These are phyloP conservation scores for Wickerhamomyces sp. DNA, from an alignment of 1,139 yeast species.

Conservation along the genomic window DNA sequence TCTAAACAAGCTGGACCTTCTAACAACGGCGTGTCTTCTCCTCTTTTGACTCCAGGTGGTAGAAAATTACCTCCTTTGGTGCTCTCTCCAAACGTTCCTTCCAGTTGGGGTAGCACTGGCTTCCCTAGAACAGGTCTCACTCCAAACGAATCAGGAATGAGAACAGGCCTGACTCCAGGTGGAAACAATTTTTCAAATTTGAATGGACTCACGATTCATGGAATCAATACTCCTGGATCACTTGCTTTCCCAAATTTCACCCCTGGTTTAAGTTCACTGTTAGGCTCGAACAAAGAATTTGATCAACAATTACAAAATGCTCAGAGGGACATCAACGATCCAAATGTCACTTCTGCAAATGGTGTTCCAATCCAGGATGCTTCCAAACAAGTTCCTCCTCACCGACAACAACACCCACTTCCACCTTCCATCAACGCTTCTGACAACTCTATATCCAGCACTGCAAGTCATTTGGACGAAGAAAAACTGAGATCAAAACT, in stretches of 20 bases:
- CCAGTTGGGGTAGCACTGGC: slow-evolving; percentile 20
- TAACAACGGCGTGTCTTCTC: slow-evolving; percentile 31
- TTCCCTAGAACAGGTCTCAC: slow-evolving; percentile 53
- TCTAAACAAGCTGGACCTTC: slow-evolving; percentile 8
- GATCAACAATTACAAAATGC: slow-evolving; percentile 18
- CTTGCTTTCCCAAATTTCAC: slow-evolving; percentile 26
- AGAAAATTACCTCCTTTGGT: slow-evolving; percentile 52
- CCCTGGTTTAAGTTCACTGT: slow-evolving; percentile 39
- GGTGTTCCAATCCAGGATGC: not conserved
- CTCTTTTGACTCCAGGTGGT: slow-evolving; percentile 53
- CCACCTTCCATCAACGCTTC: not conserved
- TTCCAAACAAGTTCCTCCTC: not conserved
- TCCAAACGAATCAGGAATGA: slow-evolving; percentile 61
- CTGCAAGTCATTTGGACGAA: not conserved
- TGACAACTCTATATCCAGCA: not conserved
- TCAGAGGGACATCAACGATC: not conserved
- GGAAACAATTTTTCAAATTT: slow-evolving; percentile 21
- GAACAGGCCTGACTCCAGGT: slow-evolving; percentile 62
- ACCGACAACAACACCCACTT: not conserved
- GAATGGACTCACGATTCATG: slow-evolving; percentile 31
- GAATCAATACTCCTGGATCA: slow-evolving; percentile 39
- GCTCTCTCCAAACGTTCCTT: slow-evolving; percentile 29
- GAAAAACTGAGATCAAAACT: too few species aligned
- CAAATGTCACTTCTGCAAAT: not conserved
- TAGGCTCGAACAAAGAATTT: slow-evolving; percentile 28